Evolutionary conservation across 306 rosid genomes (phyloP), one percentile per base, ranked within the genome.

Genomic region (Alnus glutinosa): DNA sequence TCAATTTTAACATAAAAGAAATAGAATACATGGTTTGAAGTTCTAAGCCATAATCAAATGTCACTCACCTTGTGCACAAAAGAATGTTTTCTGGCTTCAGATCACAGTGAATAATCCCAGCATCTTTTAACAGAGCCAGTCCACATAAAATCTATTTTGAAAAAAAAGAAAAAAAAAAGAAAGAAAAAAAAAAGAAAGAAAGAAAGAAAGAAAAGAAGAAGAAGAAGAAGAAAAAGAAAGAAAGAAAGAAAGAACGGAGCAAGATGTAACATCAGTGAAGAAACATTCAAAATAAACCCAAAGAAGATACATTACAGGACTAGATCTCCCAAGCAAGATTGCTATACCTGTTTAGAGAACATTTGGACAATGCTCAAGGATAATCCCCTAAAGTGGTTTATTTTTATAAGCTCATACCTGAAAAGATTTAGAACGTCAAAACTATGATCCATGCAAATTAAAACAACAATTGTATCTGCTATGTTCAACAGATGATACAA

Each of bases 71-170:
- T 50, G 97, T 82, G 85, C 98, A 90, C 80, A 96, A 76, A 75
- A 96, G 97, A 84, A 96, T 96, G 84, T 96, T 96, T 90, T 96
- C 99, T 54, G 99, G 99, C 96, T 96, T 96, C 89, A 96, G 88
- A 89, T 96, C 99, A 89, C 99, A 96, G 80, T 96, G 99, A 85
- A 96, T 96, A 81, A 96, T 93, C 76, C 96, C 96, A 82, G 98
- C 99, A 78, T 96, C 98, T 82, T 96, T 96, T 82, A 96, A 86
- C 32, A 96, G 86, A 83, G 89, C 92, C 80, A 96, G 70, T 79
- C 99, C 99, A 54, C 88, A 83, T 78, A 96, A 87, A 84, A 96
- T 96, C 99, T 96, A 78, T 72, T 85, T 79, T 74, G 78, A 62
- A 73, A 78, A 80, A 83, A 18, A 37, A 50, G 30, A 42, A 59